Percentiles rank a stretch among this genome's conserved stretches.
Conservation (phyloP, 2,329 filamentous ascomycete species). For the Pestalotiopsis sp. region DNA sequence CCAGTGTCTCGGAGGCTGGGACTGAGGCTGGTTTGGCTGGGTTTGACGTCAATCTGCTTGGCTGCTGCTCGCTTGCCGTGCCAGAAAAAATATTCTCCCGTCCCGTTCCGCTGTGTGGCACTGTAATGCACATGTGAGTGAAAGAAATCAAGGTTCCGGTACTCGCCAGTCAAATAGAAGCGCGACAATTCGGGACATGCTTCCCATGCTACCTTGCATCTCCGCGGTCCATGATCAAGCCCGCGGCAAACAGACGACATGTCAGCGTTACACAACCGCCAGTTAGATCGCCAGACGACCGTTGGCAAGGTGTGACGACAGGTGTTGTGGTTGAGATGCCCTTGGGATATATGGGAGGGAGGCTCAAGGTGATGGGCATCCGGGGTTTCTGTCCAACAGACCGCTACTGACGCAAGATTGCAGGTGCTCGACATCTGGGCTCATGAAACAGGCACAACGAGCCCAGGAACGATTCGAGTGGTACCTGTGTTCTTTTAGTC, state of each 20-base stretch:
- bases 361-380: not conserved
- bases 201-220: not conserved
- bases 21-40: not conserved
- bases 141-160: not conserved
- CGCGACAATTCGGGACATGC: not conserved
- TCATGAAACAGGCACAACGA: conserved; percentile 8
- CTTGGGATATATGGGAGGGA: not conserved
- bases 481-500: not conserved
- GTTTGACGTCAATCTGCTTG: not conserved
- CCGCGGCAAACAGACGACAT: not conserved
- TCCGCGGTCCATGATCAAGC: not conserved
- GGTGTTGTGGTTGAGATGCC: not conserved
- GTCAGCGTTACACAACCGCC: not conserved
- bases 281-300: not conserved
- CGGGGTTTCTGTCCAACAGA: conserved; percentile 10
- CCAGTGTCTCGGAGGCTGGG: not conserved
- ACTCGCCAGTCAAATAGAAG: not conserved
- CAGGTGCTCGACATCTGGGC: not conserved
- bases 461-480: not conserved
- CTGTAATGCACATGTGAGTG: not conserved
- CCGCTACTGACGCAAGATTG: not conserved
- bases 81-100: not conserved
- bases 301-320: not conserved
- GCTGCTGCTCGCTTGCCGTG: not conserved
- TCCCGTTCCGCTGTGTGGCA: not conserved